Percentiles rank a stretch among this genome's conserved stretches.
Conservation (phyloP, 805 yeast species). For the Candida ipomoeae region DNA sequence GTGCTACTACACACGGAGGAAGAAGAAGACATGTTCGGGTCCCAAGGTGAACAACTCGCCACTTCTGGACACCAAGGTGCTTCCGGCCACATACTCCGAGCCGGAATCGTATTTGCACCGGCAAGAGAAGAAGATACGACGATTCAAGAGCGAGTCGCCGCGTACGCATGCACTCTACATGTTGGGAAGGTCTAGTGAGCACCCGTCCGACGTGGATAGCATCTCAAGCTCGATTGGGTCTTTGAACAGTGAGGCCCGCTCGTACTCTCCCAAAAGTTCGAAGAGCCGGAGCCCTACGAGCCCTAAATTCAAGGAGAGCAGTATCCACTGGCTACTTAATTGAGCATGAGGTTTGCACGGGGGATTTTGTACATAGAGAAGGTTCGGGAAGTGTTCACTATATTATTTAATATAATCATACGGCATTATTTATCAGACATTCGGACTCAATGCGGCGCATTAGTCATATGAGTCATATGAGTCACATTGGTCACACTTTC, state of each 20-base stretch:
- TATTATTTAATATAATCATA: neutral
- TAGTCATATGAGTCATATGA: too few species aligned
- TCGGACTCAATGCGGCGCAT: too few species aligned
- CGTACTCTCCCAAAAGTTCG: neutral
- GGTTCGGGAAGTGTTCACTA: slow-evolving; percentile 1
- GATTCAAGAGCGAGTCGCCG: slow-evolving; percentile 1
- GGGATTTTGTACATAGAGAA: neutral
- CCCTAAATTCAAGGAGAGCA: slow-evolving; percentile 1
- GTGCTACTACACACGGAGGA: slow-evolving; percentile 24
- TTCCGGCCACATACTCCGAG: neutral
- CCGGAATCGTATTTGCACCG: neutral
- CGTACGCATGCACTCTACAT: neutral
- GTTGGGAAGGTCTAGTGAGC: neutral
- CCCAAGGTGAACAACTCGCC: neutral
- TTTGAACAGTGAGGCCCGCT: neutral
- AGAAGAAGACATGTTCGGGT: slow-evolving; percentile 8
- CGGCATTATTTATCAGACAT: neutral
- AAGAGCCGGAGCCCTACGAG: slow-evolving; percentile 1
- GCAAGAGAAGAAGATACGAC: slow-evolving; percentile 10
- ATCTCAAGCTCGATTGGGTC: neutral
- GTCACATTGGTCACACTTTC: too few species aligned
- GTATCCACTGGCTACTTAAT: slow-evolving; percentile 4
- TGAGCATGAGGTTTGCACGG: neutral
- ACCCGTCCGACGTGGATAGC: neutral
- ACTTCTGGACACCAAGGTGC: neutral